Base-by-base conservation (phyloP, 345 rosid genomes). In the Lepidium aucheri region DNA sequence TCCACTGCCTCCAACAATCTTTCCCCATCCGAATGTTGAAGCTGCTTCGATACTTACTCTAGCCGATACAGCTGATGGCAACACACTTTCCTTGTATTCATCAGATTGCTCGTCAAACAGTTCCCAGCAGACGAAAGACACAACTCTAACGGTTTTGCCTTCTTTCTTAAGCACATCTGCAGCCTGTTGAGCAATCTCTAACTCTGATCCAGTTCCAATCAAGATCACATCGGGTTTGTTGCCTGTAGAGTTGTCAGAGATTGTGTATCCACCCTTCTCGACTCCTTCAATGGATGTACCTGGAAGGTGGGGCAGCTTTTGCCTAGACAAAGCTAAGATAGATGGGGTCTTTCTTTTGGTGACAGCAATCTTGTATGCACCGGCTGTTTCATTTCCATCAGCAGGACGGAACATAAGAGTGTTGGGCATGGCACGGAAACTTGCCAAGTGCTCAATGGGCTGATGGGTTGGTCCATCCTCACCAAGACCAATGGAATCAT, bases 401-500 rank as follows among this genome's bases (percentile, higher is more conserved):
- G 99, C 99, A 11, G 99, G 99, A 46, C 99, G 97, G 76, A 95
- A 82, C 99, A 95, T 95, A 41, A 95, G 74, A 32, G 82, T 70
- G 80, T 91, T 95, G 42, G 99, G 98, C 97, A 95, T 95, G 34
- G 99, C 99, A 50, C 99, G 95, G 91, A 95, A 91, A 68, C 99
- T 95, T 7, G 99, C 96, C 45, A 95, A 14, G 84, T 95, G 97
- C 74, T 95, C 99, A 34, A 95, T 78, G 32, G 99, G 97, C 76
- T 95, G 99, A 77, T 91, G 99, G 63, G 99, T 95, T 34, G 99
- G 99, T 59, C 99, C 99, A 65, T 95, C 99, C 75, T 95, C 99
- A 55, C 99, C 99, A 9, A 95, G 95, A 71, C 99, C 99, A 70
- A 95, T 95, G 7, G 99, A 95, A 61, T 95, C 99, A 26, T 95